Conservation (phyloP, 2,329 filamentous ascomycete genomes). For the Fusarium zealandicum region DNA sequence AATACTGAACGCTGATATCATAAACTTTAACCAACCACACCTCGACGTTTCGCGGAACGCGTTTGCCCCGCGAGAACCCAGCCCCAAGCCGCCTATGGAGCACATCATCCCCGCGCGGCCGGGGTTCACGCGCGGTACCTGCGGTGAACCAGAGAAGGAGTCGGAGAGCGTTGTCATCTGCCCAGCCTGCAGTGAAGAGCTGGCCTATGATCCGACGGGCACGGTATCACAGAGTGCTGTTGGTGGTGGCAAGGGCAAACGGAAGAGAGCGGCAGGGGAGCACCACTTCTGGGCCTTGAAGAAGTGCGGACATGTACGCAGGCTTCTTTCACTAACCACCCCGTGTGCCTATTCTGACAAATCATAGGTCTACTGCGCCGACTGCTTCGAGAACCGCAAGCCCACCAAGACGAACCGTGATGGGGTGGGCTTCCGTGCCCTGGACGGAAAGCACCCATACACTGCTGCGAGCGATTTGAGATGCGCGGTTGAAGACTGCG, state of each 20-base stretch:
- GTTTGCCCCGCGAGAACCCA: constrained; percentile 44
- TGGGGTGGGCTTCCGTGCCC: constrained; percentile 51
- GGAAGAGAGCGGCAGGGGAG: constrained; percentile 65
- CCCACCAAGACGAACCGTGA: constrained; percentile 45
- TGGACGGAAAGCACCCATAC: constrained; percentile 40
- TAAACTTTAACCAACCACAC: constrained; percentile 33
- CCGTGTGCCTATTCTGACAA: constrained; percentile 6
- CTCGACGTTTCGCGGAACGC: constrained; percentile 42
- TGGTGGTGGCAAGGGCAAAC: constrained; percentile 44
- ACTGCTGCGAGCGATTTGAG: constrained; percentile 47
- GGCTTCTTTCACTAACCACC: background rate
- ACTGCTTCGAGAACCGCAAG: constrained; percentile 65
- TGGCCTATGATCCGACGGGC: constrained; percentile 72
- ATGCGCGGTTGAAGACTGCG: constrained; percentile 66
- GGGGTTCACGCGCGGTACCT: constrained; percentile 82
- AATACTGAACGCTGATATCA: constrained; percentile 35
- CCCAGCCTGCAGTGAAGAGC: constrained; percentile 83
- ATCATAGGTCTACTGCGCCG: constrained; percentile 66
- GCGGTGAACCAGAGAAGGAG: constrained; percentile 46
- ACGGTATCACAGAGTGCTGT: constrained; percentile 31
- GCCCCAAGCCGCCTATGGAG: constrained; percentile 61
- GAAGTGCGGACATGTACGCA: constrained; percentile 84
- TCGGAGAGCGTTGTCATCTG: constrained; percentile 81
- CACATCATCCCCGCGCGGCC: constrained; percentile 68
- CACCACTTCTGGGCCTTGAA: constrained; percentile 93